phyloP scores from a whole-genome alignment of 805 yeast genomes.

The Lipomyces sp. region DNA sequence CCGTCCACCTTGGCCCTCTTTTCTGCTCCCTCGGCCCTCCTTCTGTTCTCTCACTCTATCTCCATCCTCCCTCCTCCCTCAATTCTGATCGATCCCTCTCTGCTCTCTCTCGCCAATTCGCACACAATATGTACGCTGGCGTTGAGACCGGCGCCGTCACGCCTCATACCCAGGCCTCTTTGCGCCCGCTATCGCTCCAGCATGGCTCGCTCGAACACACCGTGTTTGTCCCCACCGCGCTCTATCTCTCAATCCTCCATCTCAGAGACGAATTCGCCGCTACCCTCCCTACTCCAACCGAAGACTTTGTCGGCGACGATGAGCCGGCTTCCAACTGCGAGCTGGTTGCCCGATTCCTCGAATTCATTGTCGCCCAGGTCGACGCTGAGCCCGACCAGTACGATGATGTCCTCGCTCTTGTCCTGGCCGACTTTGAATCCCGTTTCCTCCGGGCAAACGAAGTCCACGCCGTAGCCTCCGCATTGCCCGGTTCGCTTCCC shows the following conservation, averaged over 20 bases:
- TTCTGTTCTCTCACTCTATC: constrained; percentile 11
- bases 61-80: constrained; percentile 4
- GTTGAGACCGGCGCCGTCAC: constrained; percentile 50
- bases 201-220: constrained; percentile 91
- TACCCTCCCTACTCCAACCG: constrained; percentile 70
- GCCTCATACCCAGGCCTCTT: constrained; percentile 54
- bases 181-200: constrained; percentile 80
- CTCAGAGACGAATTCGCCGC: constrained; percentile 83
- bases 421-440: constrained; percentile 82
- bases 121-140: constrained; percentile 36
- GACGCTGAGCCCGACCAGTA: constrained; percentile 57
- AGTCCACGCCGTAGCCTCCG: constrained; percentile 86
- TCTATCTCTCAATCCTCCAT: constrained; percentile 81
- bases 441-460: constrained; percentile 76
- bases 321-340: constrained; percentile 90
- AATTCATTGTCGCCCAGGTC: constrained; percentile 51
- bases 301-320: constrained; percentile 80
- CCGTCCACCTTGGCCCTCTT: constrained; percentile 4
- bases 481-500: constrained; percentile 56
- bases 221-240: constrained; percentile 79
- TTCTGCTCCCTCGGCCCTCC: constrained; percentile 7
- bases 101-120: constrained; percentile 2
- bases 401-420: constrained; percentile 69
- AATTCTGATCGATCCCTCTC: constrained; percentile 1
- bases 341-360: constrained; percentile 80